Evolutionary conservation across 116 monocot species (phyloP).

Genomic region (Phalaenopsis hybrid): DNA sequence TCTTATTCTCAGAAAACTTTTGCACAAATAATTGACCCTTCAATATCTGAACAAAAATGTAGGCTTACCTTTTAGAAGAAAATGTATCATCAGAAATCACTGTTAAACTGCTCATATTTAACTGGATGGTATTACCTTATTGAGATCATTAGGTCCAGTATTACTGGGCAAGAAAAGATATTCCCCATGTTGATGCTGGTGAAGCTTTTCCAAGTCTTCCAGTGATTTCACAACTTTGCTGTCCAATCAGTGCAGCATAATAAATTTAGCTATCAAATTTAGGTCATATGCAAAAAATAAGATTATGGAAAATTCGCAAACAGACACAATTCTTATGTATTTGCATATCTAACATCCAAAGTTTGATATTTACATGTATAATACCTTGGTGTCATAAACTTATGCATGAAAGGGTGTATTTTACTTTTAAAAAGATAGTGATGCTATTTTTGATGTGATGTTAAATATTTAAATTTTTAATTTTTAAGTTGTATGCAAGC

Average conservation of each 20-base stretch:
- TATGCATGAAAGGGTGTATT: no score
- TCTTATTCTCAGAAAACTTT: slow-evolving; percentile 45
- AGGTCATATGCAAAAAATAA: background rate
- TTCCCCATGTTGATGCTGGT: slow-evolving; percentile 45
- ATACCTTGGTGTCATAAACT: no score
- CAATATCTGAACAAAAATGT: slow-evolving; percentile 39
- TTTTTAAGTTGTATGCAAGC: no score
- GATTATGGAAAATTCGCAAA: no score
- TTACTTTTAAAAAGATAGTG: no score
- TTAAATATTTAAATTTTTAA: no score
- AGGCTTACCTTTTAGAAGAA: background rate
- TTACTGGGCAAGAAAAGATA: slow-evolving; percentile 50
- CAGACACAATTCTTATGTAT: no score
- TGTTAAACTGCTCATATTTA: background rate
- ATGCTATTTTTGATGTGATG: no score
- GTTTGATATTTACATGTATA: no score
- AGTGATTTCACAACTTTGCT: slow-evolving; percentile 85
- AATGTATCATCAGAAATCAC: background rate
- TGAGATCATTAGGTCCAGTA: slow-evolving; percentile 27
- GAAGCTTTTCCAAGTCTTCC: slow-evolving; percentile 64
- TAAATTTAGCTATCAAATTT: slow-evolving; percentile 1
- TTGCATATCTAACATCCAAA: no score
- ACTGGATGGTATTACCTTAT: slow-evolving; percentile 43
- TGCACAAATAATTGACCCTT: slow-evolving; percentile 76
- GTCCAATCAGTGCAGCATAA: slow-evolving; percentile 18